Evolutionary conservation across 805 yeast genomes (phyloP).

Genomic region (Lipomyces mesembrius): DNA sequence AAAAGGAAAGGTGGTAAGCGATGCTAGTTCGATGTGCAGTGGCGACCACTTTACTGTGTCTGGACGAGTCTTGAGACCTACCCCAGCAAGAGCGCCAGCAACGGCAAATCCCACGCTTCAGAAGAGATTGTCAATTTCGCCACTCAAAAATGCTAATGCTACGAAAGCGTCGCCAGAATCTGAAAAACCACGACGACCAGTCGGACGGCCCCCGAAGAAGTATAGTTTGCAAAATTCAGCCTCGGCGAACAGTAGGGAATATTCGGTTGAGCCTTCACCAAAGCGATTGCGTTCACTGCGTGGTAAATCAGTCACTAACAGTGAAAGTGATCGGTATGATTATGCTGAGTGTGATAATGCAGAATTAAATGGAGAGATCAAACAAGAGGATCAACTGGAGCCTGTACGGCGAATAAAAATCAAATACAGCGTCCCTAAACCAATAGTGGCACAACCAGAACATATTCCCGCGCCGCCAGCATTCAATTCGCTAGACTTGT

Average conservation of each 20-base stretch:
- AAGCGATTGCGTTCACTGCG: background rate
- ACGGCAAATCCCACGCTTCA: background rate
- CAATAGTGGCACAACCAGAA: slow-evolving; percentile 62
- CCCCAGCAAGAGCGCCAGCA: background rate
- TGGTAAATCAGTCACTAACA: background rate
- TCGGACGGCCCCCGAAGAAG: background rate
- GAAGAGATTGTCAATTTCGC: background rate
- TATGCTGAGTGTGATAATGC: background rate
- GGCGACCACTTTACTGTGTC: background rate
- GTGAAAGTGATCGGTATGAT: background rate
- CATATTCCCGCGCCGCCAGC: slow-evolving; percentile 56
- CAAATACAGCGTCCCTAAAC: slow-evolving; percentile 47
- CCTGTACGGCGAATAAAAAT: slow-evolving; percentile 33
- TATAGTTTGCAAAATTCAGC: background rate
- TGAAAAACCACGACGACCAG: background rate
- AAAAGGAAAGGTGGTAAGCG: background rate
- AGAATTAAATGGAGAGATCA: slow-evolving; percentile 5
- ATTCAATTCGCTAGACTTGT: slow-evolving; percentile 50
- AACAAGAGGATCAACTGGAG: slow-evolving; percentile 9
- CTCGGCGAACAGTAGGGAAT: background rate
- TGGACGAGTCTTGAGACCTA: background rate
- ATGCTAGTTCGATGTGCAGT: background rate
- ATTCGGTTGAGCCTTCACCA: slow-evolving; percentile 2
- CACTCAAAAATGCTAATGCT: background rate
- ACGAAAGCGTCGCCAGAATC: background rate